Base-by-base conservation (phyloP, 2,329 filamentous ascomycete species). In the Xylaria sp. region DNA sequence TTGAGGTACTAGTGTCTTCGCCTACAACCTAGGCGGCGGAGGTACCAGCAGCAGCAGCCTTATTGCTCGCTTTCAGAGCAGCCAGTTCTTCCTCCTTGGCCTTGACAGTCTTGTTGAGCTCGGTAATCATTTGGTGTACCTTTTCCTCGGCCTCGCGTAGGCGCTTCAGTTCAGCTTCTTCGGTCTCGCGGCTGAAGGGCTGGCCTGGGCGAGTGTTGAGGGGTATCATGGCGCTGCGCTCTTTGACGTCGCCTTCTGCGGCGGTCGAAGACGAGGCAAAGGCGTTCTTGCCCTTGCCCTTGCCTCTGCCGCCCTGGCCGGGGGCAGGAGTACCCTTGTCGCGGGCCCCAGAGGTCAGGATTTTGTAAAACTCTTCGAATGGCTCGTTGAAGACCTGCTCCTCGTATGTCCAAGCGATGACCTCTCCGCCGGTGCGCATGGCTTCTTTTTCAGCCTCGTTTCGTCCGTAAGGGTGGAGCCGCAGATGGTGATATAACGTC, bases 331-430 rank as follows among this genome's bases (percentile, higher is more conserved):
- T 83, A 69, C 80, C 80, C 70, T 81, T 83, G 57, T 84, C 83
- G 5, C 85, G 87, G 29, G 89, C 88, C 67, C 92, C 92, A 5
- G 86, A 85, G 1, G 94, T 98, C 68, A 99, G 84, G 31, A 93
- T 84, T 69, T 97, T 93, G 80, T 93, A 97, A 76, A 99, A 95
- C 51, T 92, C 88, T 79, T 97, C 93, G 73, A 94, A 96, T 0
- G 96, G 96, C 79, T 99, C 96, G 81, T 97, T 98, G 85, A 99
- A 99, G 56, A 98, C 87, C 71, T 98, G 91, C 76, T 97, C 94
- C 79, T 99, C 96, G 77, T 97, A 93, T 65, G 89, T 90, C 86
- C 96, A 95, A 57, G 90, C 88, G 36, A 90, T 83, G 50, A 98
- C 89, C 74, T 90, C 85, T 71, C 81, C 87, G 81, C 81, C 87